Conservation (phyloP, 768 basidiomycete species). For the Tephrocybe sp. region DNA sequence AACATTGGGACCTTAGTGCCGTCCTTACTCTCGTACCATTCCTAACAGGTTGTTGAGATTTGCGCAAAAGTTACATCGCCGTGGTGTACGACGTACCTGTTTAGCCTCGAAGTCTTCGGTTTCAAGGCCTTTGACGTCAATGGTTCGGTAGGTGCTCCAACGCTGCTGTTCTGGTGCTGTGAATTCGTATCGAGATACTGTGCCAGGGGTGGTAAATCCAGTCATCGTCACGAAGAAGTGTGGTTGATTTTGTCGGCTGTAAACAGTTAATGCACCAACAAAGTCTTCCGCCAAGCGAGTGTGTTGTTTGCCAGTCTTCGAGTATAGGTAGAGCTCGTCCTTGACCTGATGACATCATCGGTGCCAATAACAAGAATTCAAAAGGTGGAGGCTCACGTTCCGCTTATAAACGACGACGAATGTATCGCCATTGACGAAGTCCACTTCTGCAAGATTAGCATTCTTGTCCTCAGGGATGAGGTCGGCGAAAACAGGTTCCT, state of each 20-base stretch:
- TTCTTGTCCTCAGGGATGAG: constrained; percentile 68
- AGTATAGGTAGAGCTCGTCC: constrained; percentile 75
- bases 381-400: constrained; percentile 47
- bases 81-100: constrained; percentile 43
- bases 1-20: constrained; percentile 86
- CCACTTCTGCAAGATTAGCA: constrained; percentile 52
- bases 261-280: constrained; percentile 61
- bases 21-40: constrained; percentile 79
- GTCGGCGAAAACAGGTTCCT: constrained; percentile 45
- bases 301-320: constrained; percentile 49
- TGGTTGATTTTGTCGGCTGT: constrained; percentile 47
- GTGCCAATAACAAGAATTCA: not conserved
- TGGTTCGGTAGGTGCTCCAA: constrained; percentile 59
- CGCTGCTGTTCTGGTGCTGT: constrained; percentile 43
- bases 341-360: constrained; percentile 50
- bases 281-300: constrained; percentile 60
- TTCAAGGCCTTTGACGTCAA: constrained; percentile 56
- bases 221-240: constrained; percentile 64
- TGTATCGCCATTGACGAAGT: constrained; percentile 49
- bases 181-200: constrained; percentile 64
- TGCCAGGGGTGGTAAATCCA: constrained; percentile 72
- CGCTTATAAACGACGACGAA: constrained; percentile 66
- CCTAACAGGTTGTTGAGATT: constrained; percentile 31
- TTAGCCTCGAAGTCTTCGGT: constrained; percentile 66
- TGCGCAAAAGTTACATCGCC: not conserved